Percentiles rank a stretch among this genome's conserved stretches.
Conservation (phyloP, 805 yeast species). For the Wickerhamiella hasegawae region DNA sequence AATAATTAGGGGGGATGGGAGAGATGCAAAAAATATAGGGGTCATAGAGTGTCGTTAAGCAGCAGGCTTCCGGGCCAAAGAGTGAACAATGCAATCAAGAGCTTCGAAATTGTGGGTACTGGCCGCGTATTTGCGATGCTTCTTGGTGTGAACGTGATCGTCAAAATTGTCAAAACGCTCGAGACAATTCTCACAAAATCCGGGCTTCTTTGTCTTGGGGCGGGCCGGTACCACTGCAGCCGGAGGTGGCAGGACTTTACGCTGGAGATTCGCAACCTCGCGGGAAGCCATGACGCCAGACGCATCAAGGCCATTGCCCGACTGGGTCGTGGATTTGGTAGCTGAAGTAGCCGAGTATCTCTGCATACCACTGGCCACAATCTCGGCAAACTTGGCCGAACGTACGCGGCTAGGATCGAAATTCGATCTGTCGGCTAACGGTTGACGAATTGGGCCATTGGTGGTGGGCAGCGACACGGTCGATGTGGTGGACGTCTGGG, state of each 20-base stretch:
- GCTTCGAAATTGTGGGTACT: conserved; percentile 55
- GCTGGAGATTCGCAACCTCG: conserved; percentile 28
- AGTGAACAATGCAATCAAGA: conserved; percentile 64
- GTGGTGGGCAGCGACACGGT: too few relatives aligned
- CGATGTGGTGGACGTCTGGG: too few relatives aligned
- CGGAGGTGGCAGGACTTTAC: conserved; percentile 19
- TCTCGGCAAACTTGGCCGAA: conserved; percentile 24
- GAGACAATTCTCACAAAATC: conserved; percentile 90
- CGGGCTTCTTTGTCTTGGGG: conserved; percentile 28
- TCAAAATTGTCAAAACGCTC: conserved; percentile 67
- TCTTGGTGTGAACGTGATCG: conserved; percentile 50
- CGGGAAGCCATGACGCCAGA: conserved; percentile 22
- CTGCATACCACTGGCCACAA: conserved; percentile 46
- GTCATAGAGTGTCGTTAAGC: too few relatives aligned
- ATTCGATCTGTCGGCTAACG: too few relatives aligned
- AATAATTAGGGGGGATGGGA: too few relatives aligned
- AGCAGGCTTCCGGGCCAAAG: neutral
- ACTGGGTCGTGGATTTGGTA: conserved; percentile 19
- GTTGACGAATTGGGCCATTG: too few relatives aligned
- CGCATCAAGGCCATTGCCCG: conserved; percentile 19
- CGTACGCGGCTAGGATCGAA: too few relatives aligned
- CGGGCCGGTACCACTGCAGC: conserved; percentile 8
- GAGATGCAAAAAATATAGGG: too few relatives aligned
- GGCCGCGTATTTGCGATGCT: conserved; percentile 66
- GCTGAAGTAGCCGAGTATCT: conserved; percentile 27